These are phyloP conservation scores for Phytophthora hibernalis DNA, from an alignment of 352 stramenopile genomes.

Conservation along the genomic window DNA sequence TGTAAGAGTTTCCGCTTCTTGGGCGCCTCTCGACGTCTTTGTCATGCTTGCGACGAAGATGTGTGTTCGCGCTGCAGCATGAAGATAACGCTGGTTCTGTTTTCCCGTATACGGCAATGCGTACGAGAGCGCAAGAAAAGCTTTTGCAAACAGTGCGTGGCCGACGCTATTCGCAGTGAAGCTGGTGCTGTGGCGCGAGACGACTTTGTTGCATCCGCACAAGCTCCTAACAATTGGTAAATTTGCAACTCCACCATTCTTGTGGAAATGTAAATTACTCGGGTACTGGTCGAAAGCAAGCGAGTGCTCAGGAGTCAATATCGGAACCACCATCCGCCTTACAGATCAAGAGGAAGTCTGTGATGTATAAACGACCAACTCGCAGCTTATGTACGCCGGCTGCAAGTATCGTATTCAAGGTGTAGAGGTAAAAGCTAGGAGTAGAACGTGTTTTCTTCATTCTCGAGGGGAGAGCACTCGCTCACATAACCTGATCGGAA, in stretches of 20 bases:
- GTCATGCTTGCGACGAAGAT: constrained; percentile 39
- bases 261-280: not conserved
- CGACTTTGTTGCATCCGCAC: constrained; percentile 28
- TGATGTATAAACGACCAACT: constrained; percentile 10
- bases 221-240: constrained; percentile 35
- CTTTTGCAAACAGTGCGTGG: constrained; percentile 46
- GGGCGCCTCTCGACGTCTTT: constrained; percentile 34
- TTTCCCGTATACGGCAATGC: constrained; percentile 23
- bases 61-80: constrained; percentile 42
- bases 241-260: not conserved
- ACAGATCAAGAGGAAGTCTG: constrained; percentile 24
- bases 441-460: not conserved
- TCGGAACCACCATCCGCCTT: not conserved
- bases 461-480: not conserved
- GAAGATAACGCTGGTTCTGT: constrained; percentile 37
- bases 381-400: not conserved
- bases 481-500: not conserved
- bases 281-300: constrained; percentile 1
- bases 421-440: not conserved
- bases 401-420: constrained; percentile 1
- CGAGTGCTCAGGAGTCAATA: not conserved
- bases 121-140: constrained; percentile 36
- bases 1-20: constrained; percentile 48
- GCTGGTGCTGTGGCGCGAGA: constrained; percentile 35
- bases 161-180: constrained; percentile 41